These are phyloP conservation scores for Pythium myriotylum DNA, from an alignment of 352 stramenopile species.

Conservation along the genomic window DNA sequence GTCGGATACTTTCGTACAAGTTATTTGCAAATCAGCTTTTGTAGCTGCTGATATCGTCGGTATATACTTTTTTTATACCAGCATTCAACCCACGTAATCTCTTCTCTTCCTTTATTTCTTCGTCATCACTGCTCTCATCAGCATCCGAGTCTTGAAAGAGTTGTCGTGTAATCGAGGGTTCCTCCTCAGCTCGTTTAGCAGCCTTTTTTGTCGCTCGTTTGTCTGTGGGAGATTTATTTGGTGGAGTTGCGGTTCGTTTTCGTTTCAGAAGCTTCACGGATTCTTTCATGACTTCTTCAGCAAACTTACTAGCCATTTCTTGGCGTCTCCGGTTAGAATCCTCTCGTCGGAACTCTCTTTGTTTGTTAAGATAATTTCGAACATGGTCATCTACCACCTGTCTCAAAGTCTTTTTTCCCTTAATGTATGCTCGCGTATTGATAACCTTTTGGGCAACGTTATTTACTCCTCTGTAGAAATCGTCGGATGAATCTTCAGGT, in stretches of 20 bases:
- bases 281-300: constrained; percentile 22
- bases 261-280: constrained; percentile 7
- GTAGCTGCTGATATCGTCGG: constrained; percentile 21
- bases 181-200: constrained; percentile 22
- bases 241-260: constrained; percentile 22
- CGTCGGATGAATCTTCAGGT: constrained; percentile 10
- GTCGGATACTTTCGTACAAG: constrained; percentile 9
- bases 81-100: constrained; percentile 24
- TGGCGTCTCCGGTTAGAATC: constrained; percentile 25
- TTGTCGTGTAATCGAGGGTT: constrained; percentile 18
- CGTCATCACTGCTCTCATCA: constrained; percentile 19
- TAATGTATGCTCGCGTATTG: constrained; percentile 27
- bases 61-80: constrained; percentile 32
- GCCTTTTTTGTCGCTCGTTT: constrained; percentile 26
- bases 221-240: constrained; percentile 28
- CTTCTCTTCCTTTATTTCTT: constrained; percentile 27
- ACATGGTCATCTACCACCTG: constrained; percentile 24
- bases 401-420: constrained; percentile 26
- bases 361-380: constrained; percentile 24
- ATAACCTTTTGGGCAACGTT: constrained; percentile 21
- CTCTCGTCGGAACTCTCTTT: constrained; percentile 26
- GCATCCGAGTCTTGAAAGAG: constrained; percentile 28
- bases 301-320: constrained; percentile 22
- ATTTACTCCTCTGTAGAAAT: constrained; percentile 23
- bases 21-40: constrained; percentile 24